phyloP scores from a whole-genome alignment of 441 rosid species.

The Breynia disticha region DNA sequence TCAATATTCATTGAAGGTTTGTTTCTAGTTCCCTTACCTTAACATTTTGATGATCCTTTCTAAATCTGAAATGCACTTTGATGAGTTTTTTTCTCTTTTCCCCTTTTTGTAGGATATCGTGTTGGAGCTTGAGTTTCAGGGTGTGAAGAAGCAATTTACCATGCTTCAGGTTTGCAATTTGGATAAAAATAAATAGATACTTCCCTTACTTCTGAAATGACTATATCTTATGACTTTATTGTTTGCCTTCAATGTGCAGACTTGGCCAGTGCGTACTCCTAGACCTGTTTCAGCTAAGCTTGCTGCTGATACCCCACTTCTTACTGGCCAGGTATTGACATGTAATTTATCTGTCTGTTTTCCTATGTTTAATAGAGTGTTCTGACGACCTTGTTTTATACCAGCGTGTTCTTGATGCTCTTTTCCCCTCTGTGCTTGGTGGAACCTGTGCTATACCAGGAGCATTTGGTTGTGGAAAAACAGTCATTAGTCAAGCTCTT shows the following conservation, averaged over 20 bases:
- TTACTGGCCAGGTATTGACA: constrained; percentile 84
- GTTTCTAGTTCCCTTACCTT: constrained; percentile 10
- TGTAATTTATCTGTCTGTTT: not conserved
- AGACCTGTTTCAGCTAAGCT: constrained; percentile 98
- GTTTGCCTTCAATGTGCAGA: constrained; percentile 31
- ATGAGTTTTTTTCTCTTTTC: not conserved
- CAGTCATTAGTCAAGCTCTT: constrained; percentile 99
- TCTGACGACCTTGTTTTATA: constrained; percentile 20
- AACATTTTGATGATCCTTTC: not conserved
- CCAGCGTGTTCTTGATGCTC: constrained; percentile 99
- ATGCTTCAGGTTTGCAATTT: constrained; percentile 85
- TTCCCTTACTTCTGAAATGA: too few relatives aligned
- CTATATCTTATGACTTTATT: not conserved
- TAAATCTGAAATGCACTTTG: not conserved
- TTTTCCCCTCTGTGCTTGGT: constrained; percentile 99
- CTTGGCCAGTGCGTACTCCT: constrained; percentile 99
- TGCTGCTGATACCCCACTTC: constrained; percentile 98
- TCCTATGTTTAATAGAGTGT: not conserved
- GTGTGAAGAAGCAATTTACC: constrained; percentile 79
- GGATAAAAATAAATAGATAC: too few relatives aligned
- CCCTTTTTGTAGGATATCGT: constrained; percentile 67
- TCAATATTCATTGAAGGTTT: constrained; percentile 91
- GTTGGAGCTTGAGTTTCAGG: constrained; percentile 96
- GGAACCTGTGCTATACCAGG: constrained; percentile 99
- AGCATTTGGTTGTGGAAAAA: constrained; percentile 99